Percentiles rank a stretch among this genome's conserved stretches.
phyloP scores from a whole-genome alignment of 768 basidiomycete genomes.

The Trametes cingulata region DNA sequence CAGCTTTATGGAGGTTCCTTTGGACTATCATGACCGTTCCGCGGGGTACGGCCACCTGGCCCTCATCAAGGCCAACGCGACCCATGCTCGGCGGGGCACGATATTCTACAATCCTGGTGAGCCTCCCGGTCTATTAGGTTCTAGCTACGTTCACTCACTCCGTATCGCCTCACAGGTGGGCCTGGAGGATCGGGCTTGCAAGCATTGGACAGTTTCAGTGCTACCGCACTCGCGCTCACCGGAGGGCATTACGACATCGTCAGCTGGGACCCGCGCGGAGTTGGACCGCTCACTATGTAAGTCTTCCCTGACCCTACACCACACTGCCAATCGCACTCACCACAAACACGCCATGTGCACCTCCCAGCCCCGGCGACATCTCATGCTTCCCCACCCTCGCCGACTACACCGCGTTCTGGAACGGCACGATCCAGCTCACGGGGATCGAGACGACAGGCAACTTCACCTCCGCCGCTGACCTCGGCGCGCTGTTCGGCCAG shows the following conservation, averaged over 20 bases:
- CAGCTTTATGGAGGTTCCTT: conserved; percentile 5
- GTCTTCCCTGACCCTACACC: too few species aligned
- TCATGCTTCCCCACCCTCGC: too few species aligned
- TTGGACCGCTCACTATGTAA: conserved; percentile 6
- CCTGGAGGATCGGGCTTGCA: neutral
- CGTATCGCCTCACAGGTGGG: neutral
- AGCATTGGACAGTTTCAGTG: neutral
- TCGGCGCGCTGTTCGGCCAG: too few species aligned
- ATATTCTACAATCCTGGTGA: conserved; percentile 2
- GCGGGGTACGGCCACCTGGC: neutral
- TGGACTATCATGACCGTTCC: conserved; percentile 7
- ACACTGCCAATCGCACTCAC: too few species aligned
- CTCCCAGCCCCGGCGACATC: too few species aligned
- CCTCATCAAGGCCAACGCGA: neutral
- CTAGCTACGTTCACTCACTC: too few species aligned
- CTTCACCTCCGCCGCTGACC: too few species aligned
- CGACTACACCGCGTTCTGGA: too few species aligned
- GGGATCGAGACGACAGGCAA: too few species aligned
- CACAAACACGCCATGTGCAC: too few species aligned
- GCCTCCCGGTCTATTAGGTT: too few species aligned
- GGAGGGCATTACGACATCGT: conserved; percentile 17
- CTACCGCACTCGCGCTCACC: neutral
- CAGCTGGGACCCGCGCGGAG: conserved; percentile 16
- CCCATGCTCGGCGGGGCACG: neutral
- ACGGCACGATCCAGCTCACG: too few species aligned